Evolutionary conservation across 345 rosid species (phyloP).

Genomic region (Eucalyptus coolabah): DNA sequence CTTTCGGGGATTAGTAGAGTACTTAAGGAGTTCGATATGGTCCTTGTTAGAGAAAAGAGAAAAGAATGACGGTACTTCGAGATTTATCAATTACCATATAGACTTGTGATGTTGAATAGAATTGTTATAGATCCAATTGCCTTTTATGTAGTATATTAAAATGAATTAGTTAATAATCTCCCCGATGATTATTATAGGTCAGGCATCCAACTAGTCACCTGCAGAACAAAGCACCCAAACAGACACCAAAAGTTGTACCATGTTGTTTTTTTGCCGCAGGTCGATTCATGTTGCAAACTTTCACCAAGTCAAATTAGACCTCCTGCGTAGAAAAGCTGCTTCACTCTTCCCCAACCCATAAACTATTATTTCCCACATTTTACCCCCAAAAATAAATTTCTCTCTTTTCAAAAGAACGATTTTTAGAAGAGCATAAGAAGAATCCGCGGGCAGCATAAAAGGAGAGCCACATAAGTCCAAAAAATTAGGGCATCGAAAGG

Average conservation of each 20-base stretch:
- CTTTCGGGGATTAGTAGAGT: background rate
- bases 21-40: background rate
- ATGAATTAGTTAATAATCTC: background rate
- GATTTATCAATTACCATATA: background rate
- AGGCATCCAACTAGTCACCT: background rate
- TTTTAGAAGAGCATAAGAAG: conserved; percentile 27
- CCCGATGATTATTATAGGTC: background rate
- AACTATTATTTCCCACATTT: background rate
- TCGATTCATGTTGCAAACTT: conserved; percentile 1
- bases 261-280: background rate
- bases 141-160: background rate
- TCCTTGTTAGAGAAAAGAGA: background rate
- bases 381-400: background rate
- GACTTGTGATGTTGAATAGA: background rate
- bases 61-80: background rate
- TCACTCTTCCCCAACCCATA: background rate
- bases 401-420: background rate
- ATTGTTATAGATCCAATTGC: background rate
- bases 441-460: conserved; percentile 37
- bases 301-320: background rate
- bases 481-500: background rate
- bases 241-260: background rate
- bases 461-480: conserved; percentile 33
- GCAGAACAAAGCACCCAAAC: background rate
- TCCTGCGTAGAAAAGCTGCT: background rate